Evolutionary conservation across 225 moss, liverwort and hornwort species (phyloP).

Genomic region (Anthoceros angustus): DNA sequence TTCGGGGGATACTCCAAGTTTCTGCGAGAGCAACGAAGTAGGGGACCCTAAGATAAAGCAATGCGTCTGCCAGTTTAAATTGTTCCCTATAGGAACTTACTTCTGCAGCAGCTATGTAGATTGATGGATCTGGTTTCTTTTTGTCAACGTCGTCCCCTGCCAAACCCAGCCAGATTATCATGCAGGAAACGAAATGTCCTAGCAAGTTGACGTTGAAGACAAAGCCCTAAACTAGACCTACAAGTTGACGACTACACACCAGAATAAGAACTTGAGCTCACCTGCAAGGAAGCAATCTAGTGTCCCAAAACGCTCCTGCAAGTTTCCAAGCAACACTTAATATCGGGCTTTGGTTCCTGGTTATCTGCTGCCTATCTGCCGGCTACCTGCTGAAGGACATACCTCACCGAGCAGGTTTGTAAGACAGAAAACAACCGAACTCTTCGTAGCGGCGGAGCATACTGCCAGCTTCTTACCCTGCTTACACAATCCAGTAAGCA

Average conservation of each 20-base stretch:
- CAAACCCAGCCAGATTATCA: background rate
- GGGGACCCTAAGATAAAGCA: background rate
- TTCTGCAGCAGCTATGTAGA: conserved; percentile 65
- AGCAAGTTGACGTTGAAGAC: too few species aligned
- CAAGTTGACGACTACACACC: background rate
- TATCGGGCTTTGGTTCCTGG: background rate
- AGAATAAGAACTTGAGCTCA: conserved; percentile 6
- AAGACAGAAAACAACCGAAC: conserved; percentile 84
- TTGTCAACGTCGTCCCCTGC: conserved; percentile 84
- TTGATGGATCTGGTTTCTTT: conserved; percentile 93
- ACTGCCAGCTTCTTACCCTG: conserved; percentile 86
- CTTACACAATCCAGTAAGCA: conserved; percentile 3
- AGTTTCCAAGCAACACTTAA: conserved; percentile 7
- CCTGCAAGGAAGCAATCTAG: conserved; percentile 97
- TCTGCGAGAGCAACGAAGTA: conserved; percentile 19
- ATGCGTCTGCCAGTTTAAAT: background rate
- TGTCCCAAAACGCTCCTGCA: conserved; percentile 65
- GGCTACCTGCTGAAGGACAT: background rate
- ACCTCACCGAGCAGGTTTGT: conserved; percentile 76
- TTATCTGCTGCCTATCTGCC: background rate
- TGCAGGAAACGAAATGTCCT: too few species aligned
- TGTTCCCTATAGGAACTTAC: conserved; percentile 11
- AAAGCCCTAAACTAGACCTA: too few species aligned
- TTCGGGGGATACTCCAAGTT: conserved; percentile 46
- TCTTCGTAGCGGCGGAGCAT: conserved; percentile 92